Base-by-base conservation (phyloP, 2,329 filamentous ascomycete species). In the Colletotrichum tanaceti region DNA sequence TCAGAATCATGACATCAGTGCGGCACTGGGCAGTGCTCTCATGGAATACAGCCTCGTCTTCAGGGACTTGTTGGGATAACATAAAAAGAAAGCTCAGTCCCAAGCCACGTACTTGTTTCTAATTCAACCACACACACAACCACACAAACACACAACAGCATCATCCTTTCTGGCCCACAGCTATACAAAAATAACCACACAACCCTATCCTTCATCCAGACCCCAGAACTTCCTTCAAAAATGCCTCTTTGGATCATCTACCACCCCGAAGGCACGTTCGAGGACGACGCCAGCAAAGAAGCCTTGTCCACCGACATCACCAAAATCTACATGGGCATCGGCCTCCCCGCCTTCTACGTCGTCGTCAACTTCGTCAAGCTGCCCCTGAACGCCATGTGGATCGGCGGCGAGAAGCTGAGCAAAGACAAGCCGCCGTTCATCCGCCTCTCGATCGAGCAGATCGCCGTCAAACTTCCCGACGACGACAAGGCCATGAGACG, bases 201-300 rank as follows among this genome's bases (percentile, higher is more conserved):
- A 35, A 35, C 7, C 9, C 9, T 35, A 35, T 35, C 10, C 7
- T 35, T 10, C 32, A 35, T 35, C 9, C 10, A 2, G 32, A 35
- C 32, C 7, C 7, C 32, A 9, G 7, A 35, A 3, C 3, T 7
- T 43, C 18, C n/a, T 11, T 13, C 1, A 54, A 20, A 20, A 39
- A 83, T 83, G 81, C 81, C 81, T 70, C 79, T 82, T 69, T 83
- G 80, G 81, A 72, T 73, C 10, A 76, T 83, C 71, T 82, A 77
- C 75, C 80, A 83, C 73, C 76, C 81, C 0, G 70, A 73, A 1
- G 72, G 70, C 38, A 74, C 76, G 69, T 82, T 82, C 73, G 69
- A 72, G 3, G 70, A 73, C 28, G 59, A 68, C 1, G 71, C 65
- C 3, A 71, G 73, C 5, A 80, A 79, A 62, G 39, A 72, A 9